Conservation (phyloP, 805 yeast species). For the Ogataea zsoltii region DNA sequence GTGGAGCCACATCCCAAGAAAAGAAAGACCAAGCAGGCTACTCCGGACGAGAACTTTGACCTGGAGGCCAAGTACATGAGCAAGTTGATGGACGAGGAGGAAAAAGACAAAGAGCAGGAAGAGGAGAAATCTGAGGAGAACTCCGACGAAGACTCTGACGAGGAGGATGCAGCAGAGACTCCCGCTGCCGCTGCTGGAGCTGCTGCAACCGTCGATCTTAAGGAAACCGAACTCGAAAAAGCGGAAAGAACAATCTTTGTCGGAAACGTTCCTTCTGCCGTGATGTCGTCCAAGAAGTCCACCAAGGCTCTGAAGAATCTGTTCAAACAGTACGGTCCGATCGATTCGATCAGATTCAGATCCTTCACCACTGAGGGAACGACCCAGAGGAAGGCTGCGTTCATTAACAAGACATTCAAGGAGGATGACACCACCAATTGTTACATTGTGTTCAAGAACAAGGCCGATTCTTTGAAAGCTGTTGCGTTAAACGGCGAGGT, state of each 20-base stretch:
- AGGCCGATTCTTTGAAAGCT: constrained; percentile 47
- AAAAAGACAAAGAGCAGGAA: constrained; percentile 10
- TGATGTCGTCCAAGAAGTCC: constrained; percentile 60
- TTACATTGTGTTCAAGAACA: constrained; percentile 73
- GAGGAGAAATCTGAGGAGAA: constrained; percentile 18
- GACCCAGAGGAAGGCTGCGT: constrained; percentile 90
- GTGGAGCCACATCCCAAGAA: constrained; percentile 18
- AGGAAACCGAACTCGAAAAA: constrained; percentile 72
- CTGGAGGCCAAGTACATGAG: constrained; percentile 56
- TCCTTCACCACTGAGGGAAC: constrained; percentile 87
- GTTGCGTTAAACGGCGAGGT: constrained; percentile 61
- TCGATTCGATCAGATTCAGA: constrained; percentile 84
- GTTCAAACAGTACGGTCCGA: constrained; percentile 53
- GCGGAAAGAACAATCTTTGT: constrained; percentile 85
- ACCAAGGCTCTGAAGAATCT: constrained; percentile 65
- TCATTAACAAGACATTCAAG: constrained; percentile 75
- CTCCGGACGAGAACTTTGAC: constrained; percentile 45
- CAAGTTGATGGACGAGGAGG: constrained; percentile 45
- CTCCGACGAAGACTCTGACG: constrained; percentile 25
- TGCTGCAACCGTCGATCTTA: constrained; percentile 55
- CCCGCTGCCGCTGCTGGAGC: not conserved
- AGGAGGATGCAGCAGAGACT: constrained; percentile 19
- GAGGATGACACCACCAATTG: constrained; percentile 80
- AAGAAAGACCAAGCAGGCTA: constrained; percentile 22
- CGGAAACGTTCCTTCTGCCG: constrained; percentile 74